These are phyloP conservation scores for Neonothopanus nambi DNA, from an alignment of 1,284 basidiomycete species.

Conservation along the genomic window DNA sequence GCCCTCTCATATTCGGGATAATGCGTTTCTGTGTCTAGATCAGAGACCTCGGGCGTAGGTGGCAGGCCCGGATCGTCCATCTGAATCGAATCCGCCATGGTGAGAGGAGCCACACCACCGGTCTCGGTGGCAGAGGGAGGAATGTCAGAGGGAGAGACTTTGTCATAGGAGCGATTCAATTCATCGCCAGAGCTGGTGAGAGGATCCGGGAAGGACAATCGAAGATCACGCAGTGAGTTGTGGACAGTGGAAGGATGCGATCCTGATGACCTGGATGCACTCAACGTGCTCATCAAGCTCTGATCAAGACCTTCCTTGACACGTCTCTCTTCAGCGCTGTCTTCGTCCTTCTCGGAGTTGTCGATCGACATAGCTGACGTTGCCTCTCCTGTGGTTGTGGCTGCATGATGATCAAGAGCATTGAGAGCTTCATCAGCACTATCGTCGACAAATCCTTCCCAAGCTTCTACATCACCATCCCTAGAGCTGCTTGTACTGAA, in stretches of 20 bases:
- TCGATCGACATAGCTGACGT: slow-evolving; percentile 16
- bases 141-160: slow-evolving; percentile 38
- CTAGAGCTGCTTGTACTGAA: slow-evolving; percentile 64
- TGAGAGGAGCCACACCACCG: slow-evolving; percentile 16
- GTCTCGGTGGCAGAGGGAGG: slow-evolving; percentile 22
- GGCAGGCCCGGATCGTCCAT: slow-evolving; percentile 36
- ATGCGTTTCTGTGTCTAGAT: slow-evolving; percentile 25
- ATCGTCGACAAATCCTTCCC: slow-evolving; percentile 73
- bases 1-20: slow-evolving; percentile 23
- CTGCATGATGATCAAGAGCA: slow-evolving; percentile 30
- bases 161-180: slow-evolving; percentile 53
- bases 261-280: slow-evolving; percentile 60
- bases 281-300: slow-evolving; percentile 75
- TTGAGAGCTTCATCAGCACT: slow-evolving; percentile 45
- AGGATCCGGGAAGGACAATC: slow-evolving; percentile 76
- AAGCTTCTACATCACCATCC: slow-evolving; percentile 66
- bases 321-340: slow-evolving; percentile 57
- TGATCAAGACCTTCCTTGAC: slow-evolving; percentile 74
- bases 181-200: slow-evolving; percentile 65
- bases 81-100: not conserved
- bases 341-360: slow-evolving; percentile 28
- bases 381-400: slow-evolving; percentile 14
- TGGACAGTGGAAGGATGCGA: slow-evolving; percentile 56
- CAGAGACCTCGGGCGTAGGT: slow-evolving; percentile 40
- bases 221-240: slow-evolving; percentile 63